Evolutionary conservation across 768 basidiomycete species (phyloP), one percentile per base, ranked within the genome.

Genomic region (Exidia glandulosa): DNA sequence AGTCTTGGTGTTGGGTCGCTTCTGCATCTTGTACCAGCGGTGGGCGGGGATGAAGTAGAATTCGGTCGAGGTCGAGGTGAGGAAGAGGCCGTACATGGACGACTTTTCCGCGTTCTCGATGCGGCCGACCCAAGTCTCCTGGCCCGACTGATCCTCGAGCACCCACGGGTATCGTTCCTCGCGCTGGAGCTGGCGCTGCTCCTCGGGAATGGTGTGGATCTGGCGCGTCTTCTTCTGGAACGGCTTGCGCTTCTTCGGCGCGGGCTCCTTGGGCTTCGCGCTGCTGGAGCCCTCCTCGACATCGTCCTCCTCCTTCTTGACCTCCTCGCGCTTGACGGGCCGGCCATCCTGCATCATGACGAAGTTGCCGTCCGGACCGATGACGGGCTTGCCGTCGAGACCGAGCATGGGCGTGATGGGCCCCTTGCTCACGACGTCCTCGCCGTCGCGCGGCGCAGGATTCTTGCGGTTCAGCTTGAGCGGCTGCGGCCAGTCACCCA

Each of bases 91-190:
- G 63, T 88, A 83, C 7, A 85, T 87, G 66, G 83, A 82, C 29
- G 81, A 78, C 73, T 82, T 89, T 12, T 76, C 74, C 19, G 82
- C 79, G 61, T 93, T 89, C 71, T 93, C 90, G 75, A 94, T 77
- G 69, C 86, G 81, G 6, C 87, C 92, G 41, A 83, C 77, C 92
- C 92, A 94, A 14, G 82, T 70, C 72, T 94, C 89, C 60, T 77
- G 75, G 56, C 82, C 79, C n/a, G 78, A 77, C 36, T 79, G 81
- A 69, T 92, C 90, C 75, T 94, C 92, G 75, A 94, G 82, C 41
- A 94, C 87, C 92, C 92, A 94, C 2, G 92, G 92, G 71, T 88
- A 89, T 63, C 88, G 76, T 73, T 94, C 92, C 73, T 94, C 92
- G 67, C 80, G 81, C 70, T 88, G 77, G 66, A 94, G 76, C 72